Base-by-base conservation (phyloP, 805 yeast species). In the Sugiyamaella marilandica region DNA sequence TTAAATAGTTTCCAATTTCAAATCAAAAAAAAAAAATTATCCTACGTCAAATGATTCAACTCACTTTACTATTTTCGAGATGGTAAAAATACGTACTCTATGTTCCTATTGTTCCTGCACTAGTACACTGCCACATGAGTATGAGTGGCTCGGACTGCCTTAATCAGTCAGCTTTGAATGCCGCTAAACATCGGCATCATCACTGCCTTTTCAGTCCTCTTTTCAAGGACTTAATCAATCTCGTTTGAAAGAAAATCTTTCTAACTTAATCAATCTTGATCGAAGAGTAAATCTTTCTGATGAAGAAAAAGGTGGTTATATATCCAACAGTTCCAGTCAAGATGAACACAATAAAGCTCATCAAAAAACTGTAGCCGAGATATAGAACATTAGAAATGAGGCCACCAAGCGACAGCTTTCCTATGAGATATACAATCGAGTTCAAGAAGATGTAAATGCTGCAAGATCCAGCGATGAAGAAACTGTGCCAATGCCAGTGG, bases 401-500 rank as follows among this genome's bases (percentile, higher is more conserved):
- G 3, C 90, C 95, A 41, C 83, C 86, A 47, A 91, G 73, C 21
- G 89, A 79, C 63, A 92, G 78, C 62, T 69, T 65, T 47, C 65
- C 61, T 31, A 61, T 31, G 62, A 70, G 62, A 62, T 69, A 73
- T 59, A 85, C 73, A 54, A 90, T 72, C 2, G 97, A 83, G 70
- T 94, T 96, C 47, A 88, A 60, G 70, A 90, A 88, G 41, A 91
- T 84, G 67, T 92, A 94, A 50, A 84, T 60, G 0, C 96, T 79
- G 67, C 96, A 85, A 32, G 97, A 95, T 41, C 96, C 97, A 26
- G 96, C 87, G 55, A 89, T 79, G 63, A 85, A 80, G 61, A 87
- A 71, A 2, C 96, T 81, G 69, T 91, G 83, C 99, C 99, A 94
- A 66, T 92, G 97, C 99, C 99, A 94, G 69, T 83, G 82, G 75